Evolutionary conservation across 768 basidiomycete species (phyloP).

Genomic region (Phylloporus sp.): DNA sequence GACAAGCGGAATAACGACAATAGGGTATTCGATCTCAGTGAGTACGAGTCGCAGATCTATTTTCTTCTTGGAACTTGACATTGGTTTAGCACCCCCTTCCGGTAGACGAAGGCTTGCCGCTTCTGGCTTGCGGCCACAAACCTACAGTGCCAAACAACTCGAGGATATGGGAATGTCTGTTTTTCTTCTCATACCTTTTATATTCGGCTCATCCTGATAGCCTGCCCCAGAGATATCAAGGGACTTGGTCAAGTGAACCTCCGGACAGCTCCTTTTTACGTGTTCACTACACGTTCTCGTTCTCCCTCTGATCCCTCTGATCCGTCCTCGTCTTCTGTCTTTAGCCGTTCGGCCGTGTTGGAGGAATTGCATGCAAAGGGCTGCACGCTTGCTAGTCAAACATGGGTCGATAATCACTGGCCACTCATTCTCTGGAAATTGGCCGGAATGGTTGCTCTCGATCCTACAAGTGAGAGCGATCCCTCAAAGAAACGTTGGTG

Average conservation of each 20-base stretch:
- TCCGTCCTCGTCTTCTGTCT: slow-evolving; percentile 19
- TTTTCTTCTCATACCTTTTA: background rate
- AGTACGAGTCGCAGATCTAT: slow-evolving; percentile 13
- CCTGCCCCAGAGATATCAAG: slow-evolving; percentile 39
- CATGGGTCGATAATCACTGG: slow-evolving; percentile 96
- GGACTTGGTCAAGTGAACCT: slow-evolving; percentile 57
- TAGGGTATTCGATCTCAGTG: slow-evolving; percentile 43
- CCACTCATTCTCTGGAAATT: slow-evolving; percentile 89
- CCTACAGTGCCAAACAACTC: slow-evolving; percentile 40
- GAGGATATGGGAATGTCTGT: slow-evolving; percentile 52
- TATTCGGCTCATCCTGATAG: slow-evolving; percentile 1
- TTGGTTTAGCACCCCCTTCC: slow-evolving; percentile 27
- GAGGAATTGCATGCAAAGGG: slow-evolving; percentile 52
- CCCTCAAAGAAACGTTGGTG: slow-evolving; percentile 62
- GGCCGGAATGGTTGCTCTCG: slow-evolving; percentile 74
- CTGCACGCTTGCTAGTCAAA: slow-evolving; percentile 63
- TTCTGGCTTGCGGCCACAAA: slow-evolving; percentile 53
- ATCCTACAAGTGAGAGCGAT: slow-evolving; percentile 55
- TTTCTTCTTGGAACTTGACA: background rate
- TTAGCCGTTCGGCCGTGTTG: slow-evolving; percentile 55
- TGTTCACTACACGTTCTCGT: slow-evolving; percentile 46
- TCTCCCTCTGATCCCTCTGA: slow-evolving; percentile 20
- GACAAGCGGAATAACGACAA: slow-evolving; percentile 6
- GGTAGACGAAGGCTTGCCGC: slow-evolving; percentile 43
- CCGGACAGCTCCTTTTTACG: slow-evolving; percentile 52